These are phyloP conservation scores for Candida morakotiae DNA, from an alignment of 805 yeast species.

Conservation along the genomic window DNA sequence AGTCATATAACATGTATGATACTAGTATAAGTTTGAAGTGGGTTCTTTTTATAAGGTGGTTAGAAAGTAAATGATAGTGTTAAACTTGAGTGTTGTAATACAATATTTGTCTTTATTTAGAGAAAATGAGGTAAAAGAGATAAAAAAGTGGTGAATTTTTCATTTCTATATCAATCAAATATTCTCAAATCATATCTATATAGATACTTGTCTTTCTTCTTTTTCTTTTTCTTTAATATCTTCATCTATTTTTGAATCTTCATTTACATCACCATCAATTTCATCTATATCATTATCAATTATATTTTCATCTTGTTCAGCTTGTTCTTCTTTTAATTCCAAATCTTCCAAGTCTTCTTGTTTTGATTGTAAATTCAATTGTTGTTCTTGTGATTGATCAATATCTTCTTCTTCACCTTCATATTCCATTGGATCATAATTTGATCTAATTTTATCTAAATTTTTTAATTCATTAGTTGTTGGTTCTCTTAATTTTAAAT, in stretches of 20 bases:
- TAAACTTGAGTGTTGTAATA: too few species aligned
- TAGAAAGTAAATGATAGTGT: too few species aligned
- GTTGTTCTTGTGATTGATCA: conserved; percentile 17
- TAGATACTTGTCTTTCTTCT: conserved; percentile 2
- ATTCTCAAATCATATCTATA: too few species aligned
- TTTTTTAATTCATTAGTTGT: conserved; percentile 62
- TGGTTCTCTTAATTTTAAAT: conserved; percentile 65
- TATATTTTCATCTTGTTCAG: conserved; percentile 15
- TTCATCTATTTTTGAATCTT: conserved; percentile 10
- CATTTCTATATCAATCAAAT: too few species aligned
- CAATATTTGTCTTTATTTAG: too few species aligned
- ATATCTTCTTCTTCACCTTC: conserved; percentile 54
- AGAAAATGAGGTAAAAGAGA: too few species aligned
- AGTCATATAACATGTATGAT: too few species aligned
- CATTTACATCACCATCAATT: conserved; percentile 9
- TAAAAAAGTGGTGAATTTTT: too few species aligned
- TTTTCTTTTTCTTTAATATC: conserved; percentile 4
- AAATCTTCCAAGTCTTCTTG: conserved; percentile 18
- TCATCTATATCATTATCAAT: conserved; percentile 1
- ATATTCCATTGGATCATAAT: conserved; percentile 76
- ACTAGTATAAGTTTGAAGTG: too few species aligned
- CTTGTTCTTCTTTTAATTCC: conserved; percentile 24
- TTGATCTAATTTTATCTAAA: conserved; percentile 66
- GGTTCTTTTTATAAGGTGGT: too few species aligned
- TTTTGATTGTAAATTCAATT: conserved; percentile 3